Evolutionary conservation across 805 yeast species (phyloP), one percentile per base, ranked within the genome.

Genomic region (Candida verbasci): DNA sequence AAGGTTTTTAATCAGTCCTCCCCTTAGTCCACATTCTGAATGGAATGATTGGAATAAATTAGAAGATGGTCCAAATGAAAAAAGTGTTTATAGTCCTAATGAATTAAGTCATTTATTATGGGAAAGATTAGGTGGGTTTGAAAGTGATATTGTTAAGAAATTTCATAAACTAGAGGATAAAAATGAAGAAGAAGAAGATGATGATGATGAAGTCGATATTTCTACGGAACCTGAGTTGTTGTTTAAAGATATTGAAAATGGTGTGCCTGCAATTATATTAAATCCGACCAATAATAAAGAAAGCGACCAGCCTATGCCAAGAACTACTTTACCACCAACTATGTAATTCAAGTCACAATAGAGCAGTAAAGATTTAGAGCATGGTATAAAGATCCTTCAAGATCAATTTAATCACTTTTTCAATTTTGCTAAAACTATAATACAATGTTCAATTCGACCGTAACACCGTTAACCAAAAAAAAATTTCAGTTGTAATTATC

Each of bases 1-100:
- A 24, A 38, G 72, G 11, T 67, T 65, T 37, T 58, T 67, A 31
- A 67, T 67, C n/a, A 63, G 67, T 33, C 73, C 73, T 3, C 73
- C 73, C 6, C 44, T 61, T 7, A 65, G 70, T 8, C 73, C 73
- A 0, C 72, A 66, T 3, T 46, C 64, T 0, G 73, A 60, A 30
- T 67, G 73, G 73, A 58, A 65, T 40, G 62, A 64, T 36, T 67
- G 64, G 62, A 58, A 56, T 34, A 61, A 52, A 33, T 60, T 50
- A 0, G 73, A 67, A 41, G 72, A 66, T 9, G 68, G 68, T 0
- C 73, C 73, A 8, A 58, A 59, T 36, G 46, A 50, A 21, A 52
- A 56, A 33, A 38, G 70, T 0, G 50, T 67, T 4, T 55, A 54
- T 36, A 56, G 68, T 12, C 66, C 69, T 1, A 52, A 53, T 24